phyloP scores from a whole-genome alignment of 495 filamentous ascomycete genomes.

The Thermochaetoides thermophila region DNA sequence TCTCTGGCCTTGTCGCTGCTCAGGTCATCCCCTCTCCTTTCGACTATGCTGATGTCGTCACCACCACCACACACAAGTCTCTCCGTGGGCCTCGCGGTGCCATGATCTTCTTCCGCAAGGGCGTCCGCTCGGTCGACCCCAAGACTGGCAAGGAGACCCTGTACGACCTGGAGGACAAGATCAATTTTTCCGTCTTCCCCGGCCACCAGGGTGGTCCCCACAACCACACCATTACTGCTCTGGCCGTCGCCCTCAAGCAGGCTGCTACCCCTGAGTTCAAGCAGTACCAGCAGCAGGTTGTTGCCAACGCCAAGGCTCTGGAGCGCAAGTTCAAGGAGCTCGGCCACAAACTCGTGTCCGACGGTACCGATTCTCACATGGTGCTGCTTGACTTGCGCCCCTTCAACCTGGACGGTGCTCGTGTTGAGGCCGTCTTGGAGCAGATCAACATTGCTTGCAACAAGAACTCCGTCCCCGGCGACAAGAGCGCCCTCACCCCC shows the following conservation, averaged over 20 bases:
- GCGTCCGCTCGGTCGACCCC: constrained; percentile 71
- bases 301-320: constrained; percentile 82
- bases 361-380: constrained; percentile 97
- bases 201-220: constrained; percentile 98
- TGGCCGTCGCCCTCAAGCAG: constrained; percentile 94
- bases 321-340: constrained; percentile 67
- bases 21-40: constrained; percentile 93
- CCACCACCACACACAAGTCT: constrained; percentile 98
- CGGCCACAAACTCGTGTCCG: constrained; percentile 84
- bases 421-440: constrained; percentile 92
- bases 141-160: constrained; percentile 81
- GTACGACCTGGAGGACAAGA: constrained; percentile 89
- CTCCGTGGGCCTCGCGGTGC: constrained; percentile 95
- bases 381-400: constrained; percentile 83
- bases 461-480: constrained; percentile 97
- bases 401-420: constrained; percentile 73
- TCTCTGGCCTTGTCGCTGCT: constrained; percentile 87
- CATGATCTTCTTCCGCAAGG: constrained; percentile 99
- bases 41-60: constrained; percentile 88
- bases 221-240: constrained; percentile 99
- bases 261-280: constrained; percentile 87
- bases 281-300: constrained; percentile 84
- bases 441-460: constrained; percentile 98
- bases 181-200: constrained; percentile 99
- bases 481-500: constrained; percentile 93